Conservation (phyloP, 1,284 basidiomycete species). For the Tilletia caries region DNA sequence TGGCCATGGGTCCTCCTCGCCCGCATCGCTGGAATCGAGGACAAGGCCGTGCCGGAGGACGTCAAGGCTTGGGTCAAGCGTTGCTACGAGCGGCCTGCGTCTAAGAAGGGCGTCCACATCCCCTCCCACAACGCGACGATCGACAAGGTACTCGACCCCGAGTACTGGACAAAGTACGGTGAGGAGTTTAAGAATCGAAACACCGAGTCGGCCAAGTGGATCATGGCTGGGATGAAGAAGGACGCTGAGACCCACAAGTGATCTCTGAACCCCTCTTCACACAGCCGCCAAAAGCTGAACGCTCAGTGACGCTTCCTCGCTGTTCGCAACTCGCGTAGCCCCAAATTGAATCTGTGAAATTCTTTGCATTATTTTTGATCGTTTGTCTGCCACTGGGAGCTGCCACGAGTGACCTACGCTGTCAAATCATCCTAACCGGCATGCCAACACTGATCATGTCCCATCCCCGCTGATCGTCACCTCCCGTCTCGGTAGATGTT, state of each 20-base stretch:
- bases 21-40: conserved; percentile 24
- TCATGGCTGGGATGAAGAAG: not conserved
- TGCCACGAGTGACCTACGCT: too few species aligned
- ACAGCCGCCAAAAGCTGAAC: too few species aligned
- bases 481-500: not conserved
- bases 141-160: not conserved
- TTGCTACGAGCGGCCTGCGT: conserved; percentile 25
- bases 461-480: not conserved
- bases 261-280: too few species aligned
- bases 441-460: not conserved
- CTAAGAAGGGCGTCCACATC: conserved; percentile 24
- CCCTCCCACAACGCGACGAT: conserved; percentile 14
- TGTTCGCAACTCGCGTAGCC: too few species aligned
- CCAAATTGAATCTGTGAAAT: too few species aligned
- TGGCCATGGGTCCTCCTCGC: conserved; percentile 34
- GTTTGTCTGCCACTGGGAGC: too few species aligned
- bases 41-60: conserved; percentile 26
- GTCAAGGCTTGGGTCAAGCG: conserved; percentile 32
- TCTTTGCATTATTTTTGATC: too few species aligned
- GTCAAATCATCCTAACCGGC: not conserved
- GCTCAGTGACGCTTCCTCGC: too few species aligned
- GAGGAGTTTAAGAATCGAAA: not conserved
- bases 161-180: not conserved
- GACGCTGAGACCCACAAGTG: conserved; percentile 8
- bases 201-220: not conserved